Base-by-base conservation (phyloP, 2,329 filamentous ascomycete species). In the Colletotrichum sp. region DNA sequence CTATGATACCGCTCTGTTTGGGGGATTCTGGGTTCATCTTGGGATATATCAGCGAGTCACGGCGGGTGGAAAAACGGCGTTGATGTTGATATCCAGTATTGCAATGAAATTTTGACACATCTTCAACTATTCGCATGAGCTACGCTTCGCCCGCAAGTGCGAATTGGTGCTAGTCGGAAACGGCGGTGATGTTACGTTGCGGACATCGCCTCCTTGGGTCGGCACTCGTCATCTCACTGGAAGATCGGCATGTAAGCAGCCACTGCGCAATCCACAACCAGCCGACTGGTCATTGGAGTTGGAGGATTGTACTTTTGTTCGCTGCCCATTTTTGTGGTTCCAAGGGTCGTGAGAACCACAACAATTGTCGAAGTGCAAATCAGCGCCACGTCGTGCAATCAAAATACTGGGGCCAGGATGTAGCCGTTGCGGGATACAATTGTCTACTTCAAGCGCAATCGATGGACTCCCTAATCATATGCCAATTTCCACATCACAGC, bases 1-100 rank as follows among this genome's bases (percentile, higher is more conserved):
- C 36, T n/a, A 75, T 77, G 71, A 77, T 77, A 77, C 71, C 75
- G 75, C 64, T 65, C 7, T 57, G 52, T 36, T 68, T 64, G 2
- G 26, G 4, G 26, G 52, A 10, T 16, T 26, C 7, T 15, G 6
- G n/a, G 24, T 55, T 5, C 16, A 26, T 30, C 16, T 44, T 12
- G 52, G 32, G 30, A 59, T 21, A 60, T 69, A 24, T 60, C 66
- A 69, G 66, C 66, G 66, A 69, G 21, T 57, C 10, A 30, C 32
- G 21, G 32, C n/a, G n/a, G n/a, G n/a, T n/a, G n/a, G 8, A 4
- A 28, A 69, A 59, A 69, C 12, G 66, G 66, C 52, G 52, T 60
- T 69, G 32, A 44, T 24, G 24, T 60, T 60, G 32, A 60, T 32
- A 44, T 69, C 66, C 52, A 59, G 9, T 59, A 8, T 34, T 21